phyloP scores from a whole-genome alignment of 2,329 filamentous ascomycete species.

The Xylaria sp. region DNA sequence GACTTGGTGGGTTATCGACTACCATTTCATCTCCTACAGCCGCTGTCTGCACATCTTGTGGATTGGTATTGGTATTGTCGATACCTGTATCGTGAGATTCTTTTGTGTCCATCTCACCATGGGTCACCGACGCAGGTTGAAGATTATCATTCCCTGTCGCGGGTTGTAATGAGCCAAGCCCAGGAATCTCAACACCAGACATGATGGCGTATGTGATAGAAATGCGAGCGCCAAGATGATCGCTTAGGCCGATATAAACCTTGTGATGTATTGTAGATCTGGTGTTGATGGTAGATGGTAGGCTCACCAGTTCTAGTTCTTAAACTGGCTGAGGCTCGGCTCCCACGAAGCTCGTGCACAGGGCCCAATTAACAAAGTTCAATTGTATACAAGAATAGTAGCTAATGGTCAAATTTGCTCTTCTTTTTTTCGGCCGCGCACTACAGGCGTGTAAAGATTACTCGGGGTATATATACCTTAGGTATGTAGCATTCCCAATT shows the following conservation, averaged over 20 bases:
- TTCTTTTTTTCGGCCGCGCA: background rate
- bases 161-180: conserved; percentile 42
- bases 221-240: background rate
- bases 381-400: background rate
- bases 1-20: conserved; percentile 46
- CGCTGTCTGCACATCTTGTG: conserved; percentile 9
- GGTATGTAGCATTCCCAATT: background rate
- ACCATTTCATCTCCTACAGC: conserved; percentile 23
- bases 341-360: background rate
- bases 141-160: background rate
- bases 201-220: conserved; percentile 6
- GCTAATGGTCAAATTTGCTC: background rate
- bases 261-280: conserved; percentile 14
- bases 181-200: conserved; percentile 46
- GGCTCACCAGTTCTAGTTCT: conserved; percentile 5
- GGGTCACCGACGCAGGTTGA: conserved; percentile 21
- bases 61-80: background rate
- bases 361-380: background rate
- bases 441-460: background rate
- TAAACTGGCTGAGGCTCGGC: background rate
- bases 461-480: conserved; percentile 1
- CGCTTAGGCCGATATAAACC: background rate
- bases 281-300: conserved; percentile 4
- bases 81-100: conserved; percentile 7
- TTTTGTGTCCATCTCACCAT: conserved; percentile 20